Base-by-base conservation (phyloP, 108 stramenopile species). In the Nannochloropsis salina region DNA sequence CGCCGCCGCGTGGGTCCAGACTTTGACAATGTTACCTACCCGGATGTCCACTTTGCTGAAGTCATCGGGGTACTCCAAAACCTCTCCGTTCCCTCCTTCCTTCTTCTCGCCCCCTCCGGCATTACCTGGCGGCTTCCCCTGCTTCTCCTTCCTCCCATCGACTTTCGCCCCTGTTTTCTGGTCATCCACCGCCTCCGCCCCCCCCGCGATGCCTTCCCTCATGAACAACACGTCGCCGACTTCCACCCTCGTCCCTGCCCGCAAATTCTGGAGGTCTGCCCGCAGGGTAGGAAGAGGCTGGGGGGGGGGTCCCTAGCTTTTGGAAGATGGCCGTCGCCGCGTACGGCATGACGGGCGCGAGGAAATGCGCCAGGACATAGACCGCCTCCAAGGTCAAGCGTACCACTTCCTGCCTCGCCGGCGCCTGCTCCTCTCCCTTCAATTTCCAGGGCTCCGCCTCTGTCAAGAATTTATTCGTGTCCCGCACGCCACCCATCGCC, bases 381-480 rank as follows among this genome's bases (percentile, higher is more conserved):
- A 97, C 92, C 9, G 95, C 95, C 87, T 99, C 98, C 80, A 98
- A 90, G 10, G 95, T 92, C 11, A 95, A 93, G 10, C 97, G 96
- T 11, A 99, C 95, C 80, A 94, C 89, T 10, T 91, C 90, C 90
- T 93, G 90, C 82, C 97, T 92, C 31, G 87, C 88, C 87, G 93
- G 94, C 43, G 88, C 90, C 85, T 91, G 81, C 86, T 97, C 97
- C 20, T 97, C 96, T 8, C 94, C 92, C 94, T 95, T 91, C 85
- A 95, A 92, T 86, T 95, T 93, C 98, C 98, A 99, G 18, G 98
- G 98, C 80, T 96, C 98, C 86, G 93, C 92, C 82, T 94, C 93
- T 84, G 96, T 96, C 82, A 99, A 85, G 87, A 94, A 99, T 44
- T 96, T 95, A 86, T 98, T 98, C 22, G 95, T 90, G 86, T 96